Percentiles rank a stretch among this genome's conserved stretches.
Conservation (phyloP, 2,329 filamentous ascomycete species). For the Claviceps arundinis region DNA sequence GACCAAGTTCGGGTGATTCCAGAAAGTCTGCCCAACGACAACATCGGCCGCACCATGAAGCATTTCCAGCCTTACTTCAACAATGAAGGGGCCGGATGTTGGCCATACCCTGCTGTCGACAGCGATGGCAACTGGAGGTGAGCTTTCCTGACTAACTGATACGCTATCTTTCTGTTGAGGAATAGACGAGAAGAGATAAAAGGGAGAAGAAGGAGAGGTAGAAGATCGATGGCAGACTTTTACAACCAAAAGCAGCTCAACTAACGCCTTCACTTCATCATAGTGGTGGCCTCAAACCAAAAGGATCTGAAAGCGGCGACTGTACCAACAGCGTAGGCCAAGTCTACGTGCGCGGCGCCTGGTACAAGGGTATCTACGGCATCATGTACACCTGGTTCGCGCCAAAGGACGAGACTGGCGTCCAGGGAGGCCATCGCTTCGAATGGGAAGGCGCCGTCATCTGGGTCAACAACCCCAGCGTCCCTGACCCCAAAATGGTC, state of each 20-base stretch:
- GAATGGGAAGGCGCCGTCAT: neutral
- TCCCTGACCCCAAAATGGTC: neutral
- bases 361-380: neutral
- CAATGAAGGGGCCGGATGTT: neutral
- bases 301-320: neutral
- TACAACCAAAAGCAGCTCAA: neutral
- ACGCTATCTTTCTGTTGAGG: neutral
- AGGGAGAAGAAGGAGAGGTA: neutral
- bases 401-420: neutral
- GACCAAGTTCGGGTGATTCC: neutral
- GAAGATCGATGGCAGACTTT: neutral
- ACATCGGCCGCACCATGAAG: neutral
- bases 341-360: neutral
- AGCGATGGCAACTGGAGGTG: neutral
- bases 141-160: neutral
- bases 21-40: neutral
- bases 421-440: neutral
- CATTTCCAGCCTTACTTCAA: neutral
- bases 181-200: neutral
- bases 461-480: neutral
- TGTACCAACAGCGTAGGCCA: neutral
- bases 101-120: neutral
- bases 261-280: neutral
- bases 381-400: neutral
- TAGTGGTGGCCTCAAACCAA: neutral